A percentile compares a stretch with the other conserved stretches of the same genome.
Evolutionary conservation across 805 yeast genomes (phyloP).

Genomic region (Candida silvicultrix): DNA sequence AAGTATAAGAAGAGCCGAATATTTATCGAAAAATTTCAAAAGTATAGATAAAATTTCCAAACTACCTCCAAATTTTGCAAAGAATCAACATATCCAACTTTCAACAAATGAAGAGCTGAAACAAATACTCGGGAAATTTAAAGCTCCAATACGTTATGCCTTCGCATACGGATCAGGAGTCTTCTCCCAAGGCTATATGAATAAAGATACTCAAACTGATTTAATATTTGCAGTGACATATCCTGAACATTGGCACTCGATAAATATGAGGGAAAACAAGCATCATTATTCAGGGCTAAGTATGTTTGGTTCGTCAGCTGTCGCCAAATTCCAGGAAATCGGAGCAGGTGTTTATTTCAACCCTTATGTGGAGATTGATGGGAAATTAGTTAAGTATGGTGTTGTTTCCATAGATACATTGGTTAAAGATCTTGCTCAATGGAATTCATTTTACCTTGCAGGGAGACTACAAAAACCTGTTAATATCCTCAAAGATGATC

Average conservation of each 20-base stretch:
- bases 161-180: conserved; percentile 97
- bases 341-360: conserved; percentile 95
- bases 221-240: conserved; percentile 76
- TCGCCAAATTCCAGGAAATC: conserved; percentile 51
- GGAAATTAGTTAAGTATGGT: conserved; percentile 74
- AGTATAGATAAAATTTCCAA: conserved; percentile 13
- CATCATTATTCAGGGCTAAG: conserved; percentile 72
- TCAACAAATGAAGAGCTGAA: conserved; percentile 38
- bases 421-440: conserved; percentile 65
- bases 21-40: conserved; percentile 11
- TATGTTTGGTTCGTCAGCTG: conserved; percentile 50
- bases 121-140: conserved; percentile 47
- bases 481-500: conserved; percentile 59
- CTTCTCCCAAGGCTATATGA: conserved; percentile 59
- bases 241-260: conserved; percentile 69
- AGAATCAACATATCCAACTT: conserved; percentile 48
- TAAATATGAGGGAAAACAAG: conserved; percentile 61
- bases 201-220: conserved; percentile 68
- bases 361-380: conserved; percentile 70
- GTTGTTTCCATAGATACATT: conserved; percentile 61
- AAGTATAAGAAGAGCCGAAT: conserved; percentile 20
- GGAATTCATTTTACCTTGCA: conserved; percentile 84
- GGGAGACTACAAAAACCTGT: conserved; percentile 96
- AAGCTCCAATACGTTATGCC: conserved; percentile 70
- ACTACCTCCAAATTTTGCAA: conserved; percentile 52